Evolutionary conservation across 345 rosid species (phyloP), one percentile per base, ranked within the genome.

Genomic region (Geranium rotundifolium): DNA sequence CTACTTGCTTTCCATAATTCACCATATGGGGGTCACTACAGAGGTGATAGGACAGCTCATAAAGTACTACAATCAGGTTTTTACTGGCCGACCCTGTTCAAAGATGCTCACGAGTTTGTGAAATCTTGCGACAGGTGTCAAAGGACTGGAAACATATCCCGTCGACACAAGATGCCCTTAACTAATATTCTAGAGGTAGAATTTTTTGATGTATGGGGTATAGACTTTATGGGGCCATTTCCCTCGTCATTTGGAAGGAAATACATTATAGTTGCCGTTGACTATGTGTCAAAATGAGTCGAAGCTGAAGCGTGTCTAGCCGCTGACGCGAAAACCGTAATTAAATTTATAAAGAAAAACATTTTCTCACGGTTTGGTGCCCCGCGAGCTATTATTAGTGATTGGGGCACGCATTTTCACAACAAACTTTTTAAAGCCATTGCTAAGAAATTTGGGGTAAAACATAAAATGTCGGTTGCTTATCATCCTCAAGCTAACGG

Each of bases 161-260:
- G n/a, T n/a, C n/a, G 19, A 23, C 4, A 50, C 10, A 20, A 52
- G 18, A 59, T 60, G 39, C 50, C 55, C 7, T 39, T 59, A 10
- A 59, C 23, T 52, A 4, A 3, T 9, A 67, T 67, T 29, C 27
- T 67, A 4, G 54, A 49, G 14, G 46, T 29, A 0, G 58, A 59
- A 19, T 7, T 66, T 12, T 66, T 60, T 49, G 57, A 66, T 29
- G 31, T 59, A 15, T 66, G 30, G 52, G 63, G 34, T 9, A 58
- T 58, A 1, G 30, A 58, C 12, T 57, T 58, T 58, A 58, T 58
- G 16, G 15, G 63, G 17, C 57, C 15, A n/a, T 49, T 59, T 46
- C 17, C 58, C 9, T 19, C n/a, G n/a, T 66, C 39, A 3, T 46
- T n/a, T 18, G 15, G 7, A 20, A 59, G 59, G 0, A 12, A 10